Conservation (phyloP, 139 green algal genomes). For the Zygnema circumcarinatum region DNA sequence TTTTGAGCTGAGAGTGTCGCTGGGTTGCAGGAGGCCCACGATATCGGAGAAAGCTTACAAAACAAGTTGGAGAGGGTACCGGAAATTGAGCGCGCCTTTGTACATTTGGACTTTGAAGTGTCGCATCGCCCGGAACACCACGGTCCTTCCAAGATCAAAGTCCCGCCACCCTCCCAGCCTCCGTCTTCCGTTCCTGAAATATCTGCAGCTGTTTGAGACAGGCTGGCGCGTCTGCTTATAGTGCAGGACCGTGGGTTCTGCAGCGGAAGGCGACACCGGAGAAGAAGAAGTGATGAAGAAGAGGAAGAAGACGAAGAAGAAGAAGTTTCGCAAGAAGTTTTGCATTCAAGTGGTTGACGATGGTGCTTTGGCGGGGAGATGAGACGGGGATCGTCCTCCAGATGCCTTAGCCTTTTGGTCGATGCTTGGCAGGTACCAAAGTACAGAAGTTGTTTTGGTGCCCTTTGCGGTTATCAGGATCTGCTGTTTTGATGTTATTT, state of each 20-base stretch:
- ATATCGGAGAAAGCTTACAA: slow-evolving; percentile 69
- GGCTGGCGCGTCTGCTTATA: not conserved
- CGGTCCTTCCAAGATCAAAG: not conserved
- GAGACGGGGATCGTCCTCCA: too few relatives aligned
- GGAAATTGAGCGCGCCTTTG: slow-evolving; percentile 71
- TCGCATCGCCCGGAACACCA: slow-evolving; percentile 67
- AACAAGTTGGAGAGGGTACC: slow-evolving; percentile 68
- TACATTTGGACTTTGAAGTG: slow-evolving; percentile 71
- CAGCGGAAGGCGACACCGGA: not conserved
- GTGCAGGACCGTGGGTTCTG: not conserved
- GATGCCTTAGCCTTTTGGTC: too few relatives aligned
- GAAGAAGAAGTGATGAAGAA: not conserved
- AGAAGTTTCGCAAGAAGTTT: not conserved
- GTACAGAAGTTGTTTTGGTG: too few relatives aligned
- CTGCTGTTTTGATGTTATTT: too few relatives aligned
- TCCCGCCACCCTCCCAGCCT: not conserved
- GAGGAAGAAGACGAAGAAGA: not conserved
- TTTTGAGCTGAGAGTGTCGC: too few relatives aligned
- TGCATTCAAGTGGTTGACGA: too few relatives aligned
- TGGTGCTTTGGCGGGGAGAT: too few relatives aligned
- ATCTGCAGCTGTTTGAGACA: too few relatives aligned
- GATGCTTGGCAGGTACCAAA: too few relatives aligned
- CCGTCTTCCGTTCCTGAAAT: too few relatives aligned
- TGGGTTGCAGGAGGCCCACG: slow-evolving; percentile 60
- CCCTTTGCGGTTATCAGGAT: too few relatives aligned